A percentile compares a stretch with the other conserved stretches of the same genome.
These are phyloP conservation scores for Zalerion maritima DNA, from an alignment of 495 filamentous ascomycete species.

Conservation along the genomic window DNA sequence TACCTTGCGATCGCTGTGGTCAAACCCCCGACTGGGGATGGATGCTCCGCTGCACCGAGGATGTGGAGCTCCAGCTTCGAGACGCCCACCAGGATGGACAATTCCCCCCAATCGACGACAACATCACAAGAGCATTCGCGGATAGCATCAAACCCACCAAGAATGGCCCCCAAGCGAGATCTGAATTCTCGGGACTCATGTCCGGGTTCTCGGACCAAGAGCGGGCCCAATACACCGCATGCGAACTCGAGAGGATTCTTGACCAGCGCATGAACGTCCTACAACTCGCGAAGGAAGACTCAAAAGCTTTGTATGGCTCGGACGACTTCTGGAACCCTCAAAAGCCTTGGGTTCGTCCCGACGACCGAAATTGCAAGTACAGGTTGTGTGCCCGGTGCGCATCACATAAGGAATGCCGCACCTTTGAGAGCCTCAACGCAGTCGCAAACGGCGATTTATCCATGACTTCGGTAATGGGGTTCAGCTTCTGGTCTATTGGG, in stretches of 20 bases:
- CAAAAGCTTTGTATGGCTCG: neutral
- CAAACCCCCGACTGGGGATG: slow-evolving; percentile 38
- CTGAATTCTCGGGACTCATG: slow-evolving; percentile 9
- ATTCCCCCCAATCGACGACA: slow-evolving; percentile 6
- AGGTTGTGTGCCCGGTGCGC: slow-evolving; percentile 39
- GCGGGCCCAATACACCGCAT: slow-evolving; percentile 1
- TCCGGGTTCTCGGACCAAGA: neutral
- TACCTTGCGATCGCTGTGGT: slow-evolving; percentile 38
- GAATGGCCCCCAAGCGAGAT: slow-evolving; percentile 8
- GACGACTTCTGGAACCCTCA: slow-evolving; percentile 4
- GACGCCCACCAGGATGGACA: slow-evolving; percentile 17
- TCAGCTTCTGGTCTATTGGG: slow-evolving; percentile 20
- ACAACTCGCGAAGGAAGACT: slow-evolving; percentile 4
- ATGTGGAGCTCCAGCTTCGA: slow-evolving; percentile 32
- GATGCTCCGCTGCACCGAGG: slow-evolving; percentile 52
- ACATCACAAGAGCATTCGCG: slow-evolving; percentile 16
- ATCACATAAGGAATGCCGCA: slow-evolving; percentile 24
- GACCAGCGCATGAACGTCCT: slow-evolving; percentile 12
- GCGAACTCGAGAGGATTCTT: slow-evolving; percentile 4
- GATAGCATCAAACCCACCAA: slow-evolving; percentile 5
- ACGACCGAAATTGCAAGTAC: slow-evolving; percentile 30
- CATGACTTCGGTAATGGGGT: slow-evolving; percentile 25
- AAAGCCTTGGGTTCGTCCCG: slow-evolving; percentile 25
- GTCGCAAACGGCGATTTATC: slow-evolving; percentile 29
- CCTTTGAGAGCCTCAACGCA: slow-evolving; percentile 34